Evolutionary conservation across 2,329 filamentous ascomycete species (phyloP), one percentile per base, ranked within the genome.

Genomic region (Monosporascus sp.): DNA sequence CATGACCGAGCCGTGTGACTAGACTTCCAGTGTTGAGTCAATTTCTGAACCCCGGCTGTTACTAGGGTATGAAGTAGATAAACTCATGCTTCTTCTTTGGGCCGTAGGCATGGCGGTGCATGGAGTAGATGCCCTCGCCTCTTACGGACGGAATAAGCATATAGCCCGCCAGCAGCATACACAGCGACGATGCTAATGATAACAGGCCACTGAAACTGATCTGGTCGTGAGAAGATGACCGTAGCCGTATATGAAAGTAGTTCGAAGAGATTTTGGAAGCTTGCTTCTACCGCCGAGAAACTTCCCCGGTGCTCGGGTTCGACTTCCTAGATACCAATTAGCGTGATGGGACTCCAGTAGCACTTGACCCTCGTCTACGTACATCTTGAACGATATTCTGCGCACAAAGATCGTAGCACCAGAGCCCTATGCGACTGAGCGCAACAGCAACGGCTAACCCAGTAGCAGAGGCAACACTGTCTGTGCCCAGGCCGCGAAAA

Each of bases 181-280:
- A 86, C 75, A 1, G 83, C 81, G 0, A 62, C 71, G 3, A 78
- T 74, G 52, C 81, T 87, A 47, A 89, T 75, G 7, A 80, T 65
- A 0, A 82, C 78, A 0, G 87, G 86, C 64, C 79, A 85, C 52
- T 74, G 73, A 65, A 91, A 91, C 60, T 88, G 77, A 3, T 79
- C 75, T 0, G 87, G 87, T 0, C 72, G 70, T 1, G 80, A 75
- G 56, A 85, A 89, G 4, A 85, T 64, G 54, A 89, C 83, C 0
- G 88, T 91, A 1, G 78, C 77, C 0, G 76, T 76, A 62, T 83
- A 90, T 0, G 86, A 85, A 1, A 84, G 67, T 48, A 90, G 75
- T 66, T 91, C 87, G 56, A 89, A 90, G 1, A 80, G 59, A 56
- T 85, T 90, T 65, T 91, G 88, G 39, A 85, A 76, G 0, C 83